These are phyloP conservation scores for Tillandsia fasciculata DNA, from an alignment of 176 grass and related monocot genomes.

Conservation along the genomic window DNA sequence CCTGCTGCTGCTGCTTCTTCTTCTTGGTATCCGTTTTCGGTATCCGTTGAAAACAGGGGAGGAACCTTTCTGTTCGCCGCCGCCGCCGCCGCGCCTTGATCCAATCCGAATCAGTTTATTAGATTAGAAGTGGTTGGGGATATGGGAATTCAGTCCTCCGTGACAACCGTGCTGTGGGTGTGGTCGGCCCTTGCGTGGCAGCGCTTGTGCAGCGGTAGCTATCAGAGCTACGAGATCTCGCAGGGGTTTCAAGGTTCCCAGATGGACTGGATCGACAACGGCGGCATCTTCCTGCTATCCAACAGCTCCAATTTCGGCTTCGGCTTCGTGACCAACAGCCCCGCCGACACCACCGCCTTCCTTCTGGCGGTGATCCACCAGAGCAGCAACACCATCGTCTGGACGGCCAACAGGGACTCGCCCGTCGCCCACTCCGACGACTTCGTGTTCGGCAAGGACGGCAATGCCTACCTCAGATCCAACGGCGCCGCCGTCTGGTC, in stretches of 20 bases:
- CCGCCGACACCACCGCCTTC: conserved; percentile 43
- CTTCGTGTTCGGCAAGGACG: conserved; percentile 59
- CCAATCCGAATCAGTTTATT: no score
- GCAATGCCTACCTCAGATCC: conserved; percentile 62
- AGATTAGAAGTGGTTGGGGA: no score
- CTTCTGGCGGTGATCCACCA: conserved; percentile 48
- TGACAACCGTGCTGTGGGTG: conserved; percentile 14
- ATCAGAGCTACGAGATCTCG: conserved; percentile 30
- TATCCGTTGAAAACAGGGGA: no score
- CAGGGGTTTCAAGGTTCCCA: conserved; percentile 48
- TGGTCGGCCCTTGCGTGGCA: background rate
- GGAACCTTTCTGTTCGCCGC: no score
- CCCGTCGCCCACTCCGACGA: conserved; percentile 49
- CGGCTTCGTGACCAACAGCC: conserved; percentile 43
- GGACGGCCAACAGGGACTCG: conserved; percentile 57
- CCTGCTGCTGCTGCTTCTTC: no score
- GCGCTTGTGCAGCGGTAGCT: conserved; percentile 37
- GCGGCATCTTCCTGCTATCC: conserved; percentile 61
- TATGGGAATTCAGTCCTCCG: no score
- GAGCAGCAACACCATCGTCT: conserved; percentile 35
- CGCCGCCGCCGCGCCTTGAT: no score
- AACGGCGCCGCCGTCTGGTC: conserved; percentile 42
- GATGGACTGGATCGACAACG: conserved; percentile 80
- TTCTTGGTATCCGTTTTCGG: no score
- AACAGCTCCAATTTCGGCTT: conserved; percentile 61